Evolutionary conservation across 176 grass and related monocot species (phyloP), one percentile per base, ranked within the genome.

Genomic region (Hordeum marinum): DNA sequence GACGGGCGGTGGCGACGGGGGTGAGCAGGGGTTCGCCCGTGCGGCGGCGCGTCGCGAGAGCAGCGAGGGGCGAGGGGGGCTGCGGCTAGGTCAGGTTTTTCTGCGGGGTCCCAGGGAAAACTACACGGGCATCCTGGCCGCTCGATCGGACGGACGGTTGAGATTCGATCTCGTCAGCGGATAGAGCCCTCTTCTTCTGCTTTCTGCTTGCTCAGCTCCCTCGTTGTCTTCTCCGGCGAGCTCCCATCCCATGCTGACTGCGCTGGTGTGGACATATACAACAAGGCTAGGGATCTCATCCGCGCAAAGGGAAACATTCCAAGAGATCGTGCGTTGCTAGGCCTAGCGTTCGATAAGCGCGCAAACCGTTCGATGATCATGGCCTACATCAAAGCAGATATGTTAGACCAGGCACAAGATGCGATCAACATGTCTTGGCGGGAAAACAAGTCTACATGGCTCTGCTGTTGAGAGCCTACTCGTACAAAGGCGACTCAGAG

Each of bases 371-470:
- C 96, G 5, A 98, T 98, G 96, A 31, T 92, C 45, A 95, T 95
- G 96, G 91, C 96, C n/a, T 98, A 95, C 68, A 85, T 95, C 68
- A 91, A 93, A 66, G 87, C 87, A 75, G 82, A 84, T 66, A 92
- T 94, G 86, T 29, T 95, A 59, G 73, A 85, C 8, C 59, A 83
- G 70, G 89, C 93, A 42, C 88, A 95, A 83, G 65, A 24, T 21
- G 59, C 92, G 23, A 64, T 95, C 79, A 79, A 72, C 85, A 95
- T 75, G 79, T 90, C 7, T 87, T 88, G 20, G 76, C 87, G 3
- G 85, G 93, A 69, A 95, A 72, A 80, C 93, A 98, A 46, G 77
- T 98, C 40, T 94, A 95, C 65, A 98, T 94, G 45, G 96, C 96
- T 20, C 79, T 98, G 83, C 70, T 29, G 29, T 2, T 98, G 61